phyloP scores from a whole-genome alignment of 2,329 filamentous ascomycete genomes.

The Botryosphaeria dothidea region DNA sequence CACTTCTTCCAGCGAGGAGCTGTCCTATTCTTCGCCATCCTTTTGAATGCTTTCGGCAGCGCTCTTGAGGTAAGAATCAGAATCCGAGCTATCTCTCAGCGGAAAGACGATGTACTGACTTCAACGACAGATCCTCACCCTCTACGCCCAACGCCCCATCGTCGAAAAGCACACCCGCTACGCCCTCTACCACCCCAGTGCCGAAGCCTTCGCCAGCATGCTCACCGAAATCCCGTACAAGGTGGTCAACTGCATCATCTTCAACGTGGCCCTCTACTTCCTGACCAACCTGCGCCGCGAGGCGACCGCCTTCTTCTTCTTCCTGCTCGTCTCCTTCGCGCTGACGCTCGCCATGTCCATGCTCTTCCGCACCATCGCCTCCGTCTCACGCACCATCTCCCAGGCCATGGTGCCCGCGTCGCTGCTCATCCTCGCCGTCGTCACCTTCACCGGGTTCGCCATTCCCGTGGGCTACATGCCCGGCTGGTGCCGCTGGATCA shows the following conservation, averaged over 20 bases:
- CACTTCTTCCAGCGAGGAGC: conserved; percentile 80
- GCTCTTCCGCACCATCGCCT: conserved; percentile 81
- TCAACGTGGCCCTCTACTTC: conserved; percentile 84
- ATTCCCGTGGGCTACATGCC: conserved; percentile 66
- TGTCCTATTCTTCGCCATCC: conserved; percentile 81
- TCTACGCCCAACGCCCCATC: conserved; percentile 87
- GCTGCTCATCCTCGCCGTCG: conserved; percentile 63
- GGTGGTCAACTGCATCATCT: conserved; percentile 69
- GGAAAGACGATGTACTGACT: not conserved
- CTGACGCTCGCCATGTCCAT: conserved; percentile 80
- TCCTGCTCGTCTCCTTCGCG: conserved; percentile 72
- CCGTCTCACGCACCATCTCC: conserved; percentile 66
- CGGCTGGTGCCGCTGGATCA: conserved; percentile 80
- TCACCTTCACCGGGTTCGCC: conserved; percentile 69
- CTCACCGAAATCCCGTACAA: conserved; percentile 85
- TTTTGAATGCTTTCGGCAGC: conserved; percentile 82
- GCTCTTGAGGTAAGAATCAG: conserved; percentile 65
- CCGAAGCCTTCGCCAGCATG: conserved; percentile 87
- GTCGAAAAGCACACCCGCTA: conserved; percentile 89
- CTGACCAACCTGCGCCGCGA: conserved; percentile 78
- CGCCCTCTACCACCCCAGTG: conserved; percentile 84
- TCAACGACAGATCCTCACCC: conserved; percentile 6
- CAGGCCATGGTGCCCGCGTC: conserved; percentile 59
- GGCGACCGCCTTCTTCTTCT: conserved; percentile 80
- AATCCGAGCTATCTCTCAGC: too few relatives aligned